phyloP scores from a whole-genome alignment of 352 stramenopile genomes.

The Pythium aquatile region DNA sequence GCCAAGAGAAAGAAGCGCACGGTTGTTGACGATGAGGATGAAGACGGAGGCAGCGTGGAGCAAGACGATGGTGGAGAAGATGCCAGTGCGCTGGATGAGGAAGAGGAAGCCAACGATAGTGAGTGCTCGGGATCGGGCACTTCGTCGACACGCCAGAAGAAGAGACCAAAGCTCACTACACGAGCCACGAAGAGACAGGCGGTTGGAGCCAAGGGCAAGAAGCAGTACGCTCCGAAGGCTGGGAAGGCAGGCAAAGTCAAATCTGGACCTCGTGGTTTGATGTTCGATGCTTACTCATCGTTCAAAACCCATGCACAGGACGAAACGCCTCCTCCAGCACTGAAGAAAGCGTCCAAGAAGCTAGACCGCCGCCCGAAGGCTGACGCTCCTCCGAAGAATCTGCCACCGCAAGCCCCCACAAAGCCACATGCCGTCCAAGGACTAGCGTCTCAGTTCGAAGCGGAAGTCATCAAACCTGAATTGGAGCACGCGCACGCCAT shows the following conservation, averaged over 20 bases:
- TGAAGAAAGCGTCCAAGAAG: too few relatives aligned
- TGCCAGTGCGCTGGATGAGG: neutral
- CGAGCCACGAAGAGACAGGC: slow-evolving; percentile 11
- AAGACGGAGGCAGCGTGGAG: slow-evolving; percentile 2
- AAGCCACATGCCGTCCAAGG: slow-evolving; percentile 4
- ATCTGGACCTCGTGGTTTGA: slow-evolving; percentile 9
- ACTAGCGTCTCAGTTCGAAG: slow-evolving; percentile 1
- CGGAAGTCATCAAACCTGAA: slow-evolving; percentile 7
- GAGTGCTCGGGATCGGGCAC: slow-evolving; percentile 3
- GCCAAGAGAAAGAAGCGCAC: neutral
- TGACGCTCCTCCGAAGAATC: neutral
- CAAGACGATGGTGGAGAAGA: slow-evolving; percentile 9
- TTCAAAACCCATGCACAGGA: neutral
- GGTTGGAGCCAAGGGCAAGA: neutral
- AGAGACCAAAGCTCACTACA: slow-evolving; percentile 19
- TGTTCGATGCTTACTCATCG: slow-evolving; percentile 5
- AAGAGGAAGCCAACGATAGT: neutral
- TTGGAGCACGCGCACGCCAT: neutral
- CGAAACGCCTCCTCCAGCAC: neutral
- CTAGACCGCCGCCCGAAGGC: neutral
- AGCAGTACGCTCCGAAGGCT: neutral
- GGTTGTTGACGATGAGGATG: neutral
- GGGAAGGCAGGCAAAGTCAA: slow-evolving; percentile 10
- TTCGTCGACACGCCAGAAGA: neutral
- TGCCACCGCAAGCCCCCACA: neutral